phyloP scores from a whole-genome alignment of 2,329 filamentous ascomycete genomes.

The Hyphodiscus sp. region DNA sequence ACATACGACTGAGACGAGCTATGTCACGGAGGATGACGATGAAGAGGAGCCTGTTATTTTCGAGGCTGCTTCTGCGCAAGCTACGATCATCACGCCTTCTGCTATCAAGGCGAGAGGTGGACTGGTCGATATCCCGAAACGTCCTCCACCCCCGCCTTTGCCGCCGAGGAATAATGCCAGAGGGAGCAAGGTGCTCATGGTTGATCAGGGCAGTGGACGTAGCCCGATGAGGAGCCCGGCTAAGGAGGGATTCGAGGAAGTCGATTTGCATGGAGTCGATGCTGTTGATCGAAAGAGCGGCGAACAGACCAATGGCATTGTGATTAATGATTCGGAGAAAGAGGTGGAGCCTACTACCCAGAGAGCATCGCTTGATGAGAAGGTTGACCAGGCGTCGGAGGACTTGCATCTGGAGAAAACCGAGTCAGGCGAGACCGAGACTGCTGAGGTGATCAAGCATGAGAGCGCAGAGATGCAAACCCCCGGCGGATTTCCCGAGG shows the following conservation, averaged over 20 bases:
- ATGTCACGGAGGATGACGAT: slow-evolving; percentile 41
- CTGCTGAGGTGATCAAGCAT: not conserved
- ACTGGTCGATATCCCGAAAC: slow-evolving; percentile 79
- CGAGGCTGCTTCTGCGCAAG: slow-evolving; percentile 55
- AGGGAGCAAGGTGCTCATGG: slow-evolving; percentile 20
- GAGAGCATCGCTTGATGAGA: not conserved
- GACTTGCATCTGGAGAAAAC: not conserved
- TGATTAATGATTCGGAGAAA: slow-evolving; percentile 5
- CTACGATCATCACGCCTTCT: slow-evolving; percentile 49
- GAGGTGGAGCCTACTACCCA: not conserved
- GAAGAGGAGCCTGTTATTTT: slow-evolving; percentile 61
- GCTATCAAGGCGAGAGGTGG: slow-evolving; percentile 56
- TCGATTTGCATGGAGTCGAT: slow-evolving; percentile 20
- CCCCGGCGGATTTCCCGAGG: not conserved
- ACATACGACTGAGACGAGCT: slow-evolving; percentile 39
- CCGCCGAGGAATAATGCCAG: slow-evolving; percentile 67
- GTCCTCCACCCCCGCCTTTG: slow-evolving; percentile 63
- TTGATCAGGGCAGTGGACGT: slow-evolving; percentile 22
- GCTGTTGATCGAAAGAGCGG: slow-evolving; percentile 7
- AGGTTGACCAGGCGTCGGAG: not conserved
- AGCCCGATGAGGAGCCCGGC: slow-evolving; percentile 16
- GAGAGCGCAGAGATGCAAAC: not conserved
- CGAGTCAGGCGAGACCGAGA: not conserved
- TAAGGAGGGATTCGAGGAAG: slow-evolving; percentile 30
- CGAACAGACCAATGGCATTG: slow-evolving; percentile 2